phyloP scores from a whole-genome alignment of 805 yeast genomes.

The Debaryomyces maramus region DNA sequence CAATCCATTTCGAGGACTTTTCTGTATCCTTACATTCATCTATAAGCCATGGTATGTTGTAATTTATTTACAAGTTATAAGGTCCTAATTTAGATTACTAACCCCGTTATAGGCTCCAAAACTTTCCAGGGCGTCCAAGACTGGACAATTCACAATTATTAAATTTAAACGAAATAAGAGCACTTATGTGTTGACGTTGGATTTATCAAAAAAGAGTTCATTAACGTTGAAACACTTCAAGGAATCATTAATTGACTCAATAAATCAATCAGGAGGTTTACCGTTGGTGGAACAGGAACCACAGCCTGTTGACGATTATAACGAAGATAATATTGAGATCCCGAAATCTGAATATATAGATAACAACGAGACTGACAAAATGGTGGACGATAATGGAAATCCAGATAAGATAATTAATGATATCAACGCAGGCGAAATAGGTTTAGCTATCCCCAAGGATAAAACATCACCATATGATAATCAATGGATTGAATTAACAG shows the following conservation, averaged over 20 bases:
- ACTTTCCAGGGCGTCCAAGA: slow-evolving; percentile 8
- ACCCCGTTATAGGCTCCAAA: slow-evolving; percentile 24
- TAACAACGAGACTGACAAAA: slow-evolving; percentile 20
- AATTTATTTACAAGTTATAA: no score
- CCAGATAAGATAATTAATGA: slow-evolving; percentile 2
- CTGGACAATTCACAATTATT: slow-evolving; percentile 23
- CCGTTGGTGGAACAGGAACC: slow-evolving; percentile 26
- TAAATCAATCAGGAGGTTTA: slow-evolving; percentile 52
- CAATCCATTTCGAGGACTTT: no score
- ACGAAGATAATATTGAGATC: slow-evolving; percentile 32
- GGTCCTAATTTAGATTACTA: no score
- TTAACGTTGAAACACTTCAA: slow-evolving; percentile 20
- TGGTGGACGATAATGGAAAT: slow-evolving; percentile 5
- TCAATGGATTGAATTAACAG: slow-evolving; percentile 33
- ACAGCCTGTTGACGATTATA: slow-evolving; percentile 20
- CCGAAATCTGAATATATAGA: slow-evolving; percentile 39
- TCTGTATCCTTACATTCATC: no score
- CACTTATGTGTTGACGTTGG: slow-evolving; percentile 32
- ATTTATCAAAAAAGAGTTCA: slow-evolving; percentile 16
- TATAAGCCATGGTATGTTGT: no score
- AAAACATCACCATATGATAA: slow-evolving; percentile 33
- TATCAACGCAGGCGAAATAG: slow-evolving; percentile 24
- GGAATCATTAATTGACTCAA: slow-evolving; percentile 31
- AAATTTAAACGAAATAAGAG: slow-evolving; percentile 35
- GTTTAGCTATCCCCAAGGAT: slow-evolving; percentile 45